phyloP scores from a whole-genome alignment of 352 stramenopile species.

The Detonula confervacea region DNA sequence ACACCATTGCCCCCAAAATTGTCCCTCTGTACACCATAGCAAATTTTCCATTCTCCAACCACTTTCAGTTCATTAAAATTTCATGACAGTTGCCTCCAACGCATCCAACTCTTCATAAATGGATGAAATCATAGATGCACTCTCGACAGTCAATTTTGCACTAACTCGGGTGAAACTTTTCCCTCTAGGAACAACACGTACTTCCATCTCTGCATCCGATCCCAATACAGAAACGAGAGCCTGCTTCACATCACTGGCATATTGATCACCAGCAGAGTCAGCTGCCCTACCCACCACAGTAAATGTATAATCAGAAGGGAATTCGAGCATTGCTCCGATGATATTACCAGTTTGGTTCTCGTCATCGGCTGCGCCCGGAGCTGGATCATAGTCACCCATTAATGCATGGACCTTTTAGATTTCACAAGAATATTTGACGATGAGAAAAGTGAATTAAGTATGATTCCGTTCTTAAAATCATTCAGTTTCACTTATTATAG shows the following conservation, averaged over 20 bases:
- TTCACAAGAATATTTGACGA: too few species aligned
- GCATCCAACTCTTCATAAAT: slow-evolving; percentile 66
- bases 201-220: slow-evolving; percentile 50
- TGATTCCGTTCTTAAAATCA: too few species aligned
- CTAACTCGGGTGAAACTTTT: slow-evolving; percentile 72
- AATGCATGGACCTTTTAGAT: slow-evolving; percentile 65
- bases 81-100: slow-evolving; percentile 64
- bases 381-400: slow-evolving; percentile 74
- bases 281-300: slow-evolving; percentile 64
- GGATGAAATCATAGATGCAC: slow-evolving; percentile 59
- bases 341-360: slow-evolving; percentile 76
- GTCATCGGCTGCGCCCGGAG: slow-evolving; percentile 43
- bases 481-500: too few species aligned
- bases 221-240: slow-evolving; percentile 42
- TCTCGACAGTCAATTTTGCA: slow-evolving; percentile 66
- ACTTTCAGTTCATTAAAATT: slow-evolving; percentile 34
- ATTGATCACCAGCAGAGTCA: slow-evolving; percentile 48
- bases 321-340: slow-evolving; percentile 66
- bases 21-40: too few species aligned
- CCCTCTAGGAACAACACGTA: slow-evolving; percentile 58
- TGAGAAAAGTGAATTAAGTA: too few species aligned
- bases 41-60: too few species aligned
- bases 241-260: slow-evolving; percentile 58
- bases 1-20: too few species aligned
- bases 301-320: slow-evolving; percentile 72